These are phyloP conservation scores for Populus hybrid DNA, from an alignment of 441 rosid species.

Conservation along the genomic window DNA sequence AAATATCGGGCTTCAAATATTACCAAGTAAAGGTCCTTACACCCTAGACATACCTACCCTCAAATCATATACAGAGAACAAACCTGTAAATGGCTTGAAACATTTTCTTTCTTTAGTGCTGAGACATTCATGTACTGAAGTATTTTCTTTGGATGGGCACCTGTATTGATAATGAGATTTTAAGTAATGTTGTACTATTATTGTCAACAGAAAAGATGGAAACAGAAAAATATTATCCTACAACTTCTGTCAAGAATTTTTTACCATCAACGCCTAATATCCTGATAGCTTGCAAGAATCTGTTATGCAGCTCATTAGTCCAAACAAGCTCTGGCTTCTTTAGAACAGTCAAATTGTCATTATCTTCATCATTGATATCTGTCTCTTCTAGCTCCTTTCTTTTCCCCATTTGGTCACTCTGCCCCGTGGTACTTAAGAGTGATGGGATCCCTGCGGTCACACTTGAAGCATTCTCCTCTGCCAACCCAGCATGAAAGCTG, in stretches of 20 bases:
- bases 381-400: constrained; percentile 13
- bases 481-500: constrained; percentile 1
- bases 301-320: constrained; percentile 40
- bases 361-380: constrained; percentile 7
- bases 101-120: constrained; percentile 33
- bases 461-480: constrained; percentile 11
- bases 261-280: constrained; percentile 42
- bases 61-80: not conserved
- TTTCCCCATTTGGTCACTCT: constrained; percentile 11
- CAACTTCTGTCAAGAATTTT: constrained; percentile 4
- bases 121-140: constrained; percentile 45
- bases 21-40: not conserved
- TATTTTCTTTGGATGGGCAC: constrained; percentile 41
- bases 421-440: not conserved
- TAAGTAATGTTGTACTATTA: not conserved
- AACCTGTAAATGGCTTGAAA: constrained; percentile 61
- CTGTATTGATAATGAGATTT: constrained; percentile 17
- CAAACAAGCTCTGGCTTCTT: constrained; percentile 42
- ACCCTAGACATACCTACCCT: not conserved
- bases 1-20: not conserved
- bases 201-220: not conserved
- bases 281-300: constrained; percentile 35
- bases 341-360: not conserved
- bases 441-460: constrained; percentile 14
- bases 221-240: not conserved